Base-by-base conservation (phyloP, 495 filamentous ascomycete genomes). In the Parathielavia hyrcaniae region DNA sequence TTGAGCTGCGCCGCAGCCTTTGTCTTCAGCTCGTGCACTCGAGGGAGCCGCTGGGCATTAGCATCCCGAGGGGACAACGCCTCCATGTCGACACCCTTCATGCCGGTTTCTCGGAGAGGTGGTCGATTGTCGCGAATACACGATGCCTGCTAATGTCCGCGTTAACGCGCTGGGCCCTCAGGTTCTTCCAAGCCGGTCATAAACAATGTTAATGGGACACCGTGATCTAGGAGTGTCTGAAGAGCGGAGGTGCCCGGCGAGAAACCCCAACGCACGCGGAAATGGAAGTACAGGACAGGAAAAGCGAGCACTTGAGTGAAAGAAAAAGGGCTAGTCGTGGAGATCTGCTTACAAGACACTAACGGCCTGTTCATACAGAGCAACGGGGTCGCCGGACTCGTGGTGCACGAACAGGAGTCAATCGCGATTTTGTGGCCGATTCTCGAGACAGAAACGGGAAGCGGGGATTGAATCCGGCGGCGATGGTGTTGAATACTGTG, bases 61-160 rank as follows among this genome's bases (percentile, higher is more conserved):
- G 79, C 82, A 66, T 88, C 84, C 56, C 85, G 77, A 16, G 86
- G 86, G 20, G 86, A 88, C 48, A 91, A 72, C 16, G 87, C 84
- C 67, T 88, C 86, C 80, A 87, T 85, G 43, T 74, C 71, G 61
- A 71, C 49, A 51, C 71, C 71, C 64, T 68, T 75, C n/a, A 67
- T 65, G 54, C 63, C 71, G 58, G 71, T 57, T n/a, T n/a, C 23
- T 38, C 44, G 30, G 55, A 58, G 6, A 30, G 26, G 6, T 30
- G 26, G 6, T 6, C n/a, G 55, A 53, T 41, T 41, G 16, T 20
- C 41, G 26, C 26, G 26, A 30, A 30, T 30, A 30, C 26, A 30
- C 41, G 5, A 22, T 5, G 19, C 20, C 41, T 44, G 41, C 26
- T 30, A 3, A 6, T 30, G 26, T 3, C 26, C 3, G 26, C 26